Evolutionary conservation across 331 rosid genomes (phyloP), one percentile per base, ranked within the genome.

Genomic region (Malus hybrid): DNA sequence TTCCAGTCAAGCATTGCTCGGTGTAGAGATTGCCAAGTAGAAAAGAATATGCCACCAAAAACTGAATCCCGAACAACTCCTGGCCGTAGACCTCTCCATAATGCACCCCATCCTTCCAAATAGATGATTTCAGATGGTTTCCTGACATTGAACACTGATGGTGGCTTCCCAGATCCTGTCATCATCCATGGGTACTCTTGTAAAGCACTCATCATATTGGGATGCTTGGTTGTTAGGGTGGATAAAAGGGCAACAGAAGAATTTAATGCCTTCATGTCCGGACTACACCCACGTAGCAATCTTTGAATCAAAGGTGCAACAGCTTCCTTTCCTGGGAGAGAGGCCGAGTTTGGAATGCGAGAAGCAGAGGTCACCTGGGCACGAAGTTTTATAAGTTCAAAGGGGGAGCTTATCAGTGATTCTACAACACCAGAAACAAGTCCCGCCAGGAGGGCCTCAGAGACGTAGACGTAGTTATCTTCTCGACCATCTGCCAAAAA

Each of bases 161-260:
- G 99, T 79, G 97, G 96, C 75, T 31, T 88, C 69, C 96, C 97
- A 73, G 93, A 92, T 57, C 97, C 99, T 6, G 93, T 87, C 96
- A 92, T 90, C 88, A 90, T 84, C 99, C 97, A 95, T 50, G 99
- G 97, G 81, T 89, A 86, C 76, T 82, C 97, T 79, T 87, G 89
- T 62, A 90, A 80, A 50, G 90, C 96, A 78, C 82, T 75, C 52
- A 48, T 72, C 76, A 90, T 9, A 79, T 89, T 92, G 16, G 84
- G 79, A 81, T 89, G 89, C 82, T 89, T 94, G 74, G 84, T 80
- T 67, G 89, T 80, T 44, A 94, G 87, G 80, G 89, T 85, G 73
- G 99, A 92, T 79, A 94, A 67, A 71, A 92, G 97, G 66, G 88
- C 79, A 75, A 80, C 84, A 59, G 88, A 89, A 65, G 76, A 83